phyloP scores from a whole-genome alignment of 306 rosid species.

The Quillaja saponaria region DNA sequence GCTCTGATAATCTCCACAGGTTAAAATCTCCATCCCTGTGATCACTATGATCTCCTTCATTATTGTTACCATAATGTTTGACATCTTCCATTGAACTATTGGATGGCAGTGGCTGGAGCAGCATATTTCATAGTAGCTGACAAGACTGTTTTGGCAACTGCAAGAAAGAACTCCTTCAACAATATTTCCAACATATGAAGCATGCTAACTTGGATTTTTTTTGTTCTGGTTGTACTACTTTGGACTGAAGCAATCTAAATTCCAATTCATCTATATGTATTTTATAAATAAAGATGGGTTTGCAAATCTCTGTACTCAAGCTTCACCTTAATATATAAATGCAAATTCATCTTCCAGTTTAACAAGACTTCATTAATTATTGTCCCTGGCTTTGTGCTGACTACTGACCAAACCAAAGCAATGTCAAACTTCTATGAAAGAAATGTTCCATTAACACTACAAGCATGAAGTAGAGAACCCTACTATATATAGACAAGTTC shows the following conservation, averaged over 20 bases:
- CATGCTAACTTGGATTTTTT: constrained; percentile 27
- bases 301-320: not conserved
- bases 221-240: not conserved
- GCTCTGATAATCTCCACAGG: constrained; percentile 97
- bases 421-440: too few relatives aligned
- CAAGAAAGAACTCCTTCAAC: constrained; percentile 88
- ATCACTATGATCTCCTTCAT: not conserved
- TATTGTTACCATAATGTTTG: constrained; percentile 3
- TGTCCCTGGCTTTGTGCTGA: too few relatives aligned
- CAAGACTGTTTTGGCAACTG: constrained; percentile 90
- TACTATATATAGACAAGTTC: too few relatives aligned
- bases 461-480: too few relatives aligned
- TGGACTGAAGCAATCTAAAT: constrained; percentile 2
- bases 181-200: constrained; percentile 39
- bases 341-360: too few relatives aligned
- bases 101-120: constrained; percentile 83
- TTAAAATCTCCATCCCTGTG: constrained; percentile 22
- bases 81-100: constrained; percentile 12
- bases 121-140: constrained; percentile 99
- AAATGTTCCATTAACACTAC: too few relatives aligned
- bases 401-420: too few relatives aligned
- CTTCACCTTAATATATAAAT: too few relatives aligned
- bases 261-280: constrained; percentile 17
- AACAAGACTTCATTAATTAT: too few relatives aligned
- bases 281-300: constrained; percentile 33